phyloP scores from a whole-genome alignment of 371 early-diverging fungal genomes.

The Coemansia sp. region DNA sequence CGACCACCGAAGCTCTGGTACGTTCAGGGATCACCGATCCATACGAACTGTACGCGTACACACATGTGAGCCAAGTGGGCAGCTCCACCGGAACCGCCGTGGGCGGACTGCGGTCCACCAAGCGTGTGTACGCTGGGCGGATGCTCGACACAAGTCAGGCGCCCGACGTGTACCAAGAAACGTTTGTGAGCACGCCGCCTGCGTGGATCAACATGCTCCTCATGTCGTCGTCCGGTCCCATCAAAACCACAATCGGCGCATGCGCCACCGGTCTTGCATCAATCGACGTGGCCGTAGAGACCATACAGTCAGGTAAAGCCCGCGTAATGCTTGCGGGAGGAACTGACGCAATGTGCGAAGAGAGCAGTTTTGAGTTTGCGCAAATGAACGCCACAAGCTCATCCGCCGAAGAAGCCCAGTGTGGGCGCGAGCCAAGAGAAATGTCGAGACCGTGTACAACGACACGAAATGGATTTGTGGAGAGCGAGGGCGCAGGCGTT shows the following conservation, averaged over 20 bases:
- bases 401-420: constrained; percentile 78
- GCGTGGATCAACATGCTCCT: constrained; percentile 96
- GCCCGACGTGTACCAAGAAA: constrained; percentile 62
- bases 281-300: constrained; percentile 90
- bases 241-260: constrained; percentile 95
- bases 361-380: constrained; percentile 92
- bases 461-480: constrained; percentile 91
- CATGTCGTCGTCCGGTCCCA: constrained; percentile 90
- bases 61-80: constrained; percentile 94
- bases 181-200: constrained; percentile 94
- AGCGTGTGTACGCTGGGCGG: constrained; percentile 77
- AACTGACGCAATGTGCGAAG: constrained; percentile 90
- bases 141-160: constrained; percentile 38
- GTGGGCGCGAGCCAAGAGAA: constrained; percentile 87
- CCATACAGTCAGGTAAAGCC: constrained; percentile 88
- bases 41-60: constrained; percentile 95
- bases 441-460: constrained; percentile 94
- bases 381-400: constrained; percentile 97
- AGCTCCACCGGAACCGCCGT: constrained; percentile 84
- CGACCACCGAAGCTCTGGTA: constrained; percentile 91
- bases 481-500: constrained; percentile 91
- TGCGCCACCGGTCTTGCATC: constrained; percentile 94
- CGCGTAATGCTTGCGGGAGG: constrained; percentile 93
- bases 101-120: constrained; percentile 79
- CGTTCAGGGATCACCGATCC: constrained; percentile 94